Conservation (phyloP, 2,329 filamentous ascomycete genomes). For the Fusarium sp. region DNA sequence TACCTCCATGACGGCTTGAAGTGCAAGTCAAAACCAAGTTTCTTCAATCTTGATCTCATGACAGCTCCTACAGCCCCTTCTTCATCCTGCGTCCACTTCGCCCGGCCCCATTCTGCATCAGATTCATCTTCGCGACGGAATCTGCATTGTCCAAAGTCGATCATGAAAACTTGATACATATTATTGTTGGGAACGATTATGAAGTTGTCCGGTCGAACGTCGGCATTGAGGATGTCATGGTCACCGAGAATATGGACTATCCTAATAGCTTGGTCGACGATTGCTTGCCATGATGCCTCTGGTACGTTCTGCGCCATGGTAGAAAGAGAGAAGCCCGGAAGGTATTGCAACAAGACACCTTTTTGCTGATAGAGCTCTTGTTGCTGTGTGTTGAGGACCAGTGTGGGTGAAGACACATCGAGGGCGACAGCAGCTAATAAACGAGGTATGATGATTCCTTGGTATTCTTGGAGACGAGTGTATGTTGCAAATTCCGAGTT, state of each 20-base stretch:
- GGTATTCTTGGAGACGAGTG: slow-evolving; percentile 22
- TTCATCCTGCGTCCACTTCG: slow-evolving; percentile 42
- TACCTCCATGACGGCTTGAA: too few species aligned
- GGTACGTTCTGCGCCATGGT: slow-evolving; percentile 11
- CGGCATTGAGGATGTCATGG: slow-evolving; percentile 44
- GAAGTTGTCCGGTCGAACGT: slow-evolving; percentile 47
- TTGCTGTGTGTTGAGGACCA: too few species aligned
- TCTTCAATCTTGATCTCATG: too few species aligned
- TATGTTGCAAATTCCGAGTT: slow-evolving; percentile 40
- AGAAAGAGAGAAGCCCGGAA: slow-evolving; percentile 34
- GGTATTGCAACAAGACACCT: slow-evolving; percentile 43
- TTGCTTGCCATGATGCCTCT: slow-evolving; percentile 25
- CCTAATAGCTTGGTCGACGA: slow-evolving; percentile 40
- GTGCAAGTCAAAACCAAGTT: too few species aligned
- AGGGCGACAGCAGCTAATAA: slow-evolving; percentile 14
- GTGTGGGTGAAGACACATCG: too few species aligned
- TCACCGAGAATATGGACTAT: slow-evolving; percentile 43
- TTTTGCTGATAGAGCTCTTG: background rate
- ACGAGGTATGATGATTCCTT: slow-evolving; percentile 40
- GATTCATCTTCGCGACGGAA: slow-evolving; percentile 38
- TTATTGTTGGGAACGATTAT: slow-evolving; percentile 19
- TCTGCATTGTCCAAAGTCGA: slow-evolving; percentile 47
- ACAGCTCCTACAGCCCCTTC: slow-evolving; percentile 34
- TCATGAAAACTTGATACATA: slow-evolving; percentile 42
- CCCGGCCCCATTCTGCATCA: slow-evolving; percentile 38